These are phyloP conservation scores for Salicornia ramosissima DNA, from an alignment of 148 eudicot genomes.

Conservation along the genomic window DNA sequence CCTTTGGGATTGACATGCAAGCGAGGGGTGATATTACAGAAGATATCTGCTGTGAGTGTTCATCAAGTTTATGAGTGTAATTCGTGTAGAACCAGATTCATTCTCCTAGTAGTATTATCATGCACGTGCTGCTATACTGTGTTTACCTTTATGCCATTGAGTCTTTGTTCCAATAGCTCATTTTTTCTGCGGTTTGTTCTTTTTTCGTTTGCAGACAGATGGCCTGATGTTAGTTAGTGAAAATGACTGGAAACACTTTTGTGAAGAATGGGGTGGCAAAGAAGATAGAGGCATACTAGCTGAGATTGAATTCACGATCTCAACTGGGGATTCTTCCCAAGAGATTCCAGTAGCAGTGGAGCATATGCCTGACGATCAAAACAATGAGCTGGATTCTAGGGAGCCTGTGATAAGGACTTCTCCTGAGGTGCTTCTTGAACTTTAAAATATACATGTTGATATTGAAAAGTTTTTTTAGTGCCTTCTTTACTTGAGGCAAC, in stretches of 20 bases:
- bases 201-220: slow-evolving; percentile 51
- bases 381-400: slow-evolving; percentile 43
- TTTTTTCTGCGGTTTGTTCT: slow-evolving; percentile 13
- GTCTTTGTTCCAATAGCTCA: neutral
- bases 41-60: slow-evolving; percentile 57
- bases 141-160: neutral
- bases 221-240: slow-evolving; percentile 63
- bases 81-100: slow-evolving; percentile 1
- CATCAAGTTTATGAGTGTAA: neutral
- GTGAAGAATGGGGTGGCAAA: slow-evolving; percentile 80
- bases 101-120: neutral
- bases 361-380: slow-evolving; percentile 38
- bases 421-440: slow-evolving; percentile 60
- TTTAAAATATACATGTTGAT: slow-evolving; percentile 5
- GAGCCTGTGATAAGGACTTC: slow-evolving; percentile 51
- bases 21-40: slow-evolving; percentile 66
- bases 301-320: slow-evolving; percentile 46
- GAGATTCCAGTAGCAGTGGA: slow-evolving; percentile 51
- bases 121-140: neutral
- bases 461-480: neutral
- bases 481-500: neutral
- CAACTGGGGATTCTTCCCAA: slow-evolving; percentile 36
- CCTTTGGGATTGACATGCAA: slow-evolving; percentile 67
- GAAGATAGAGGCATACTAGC: slow-evolving; percentile 55
- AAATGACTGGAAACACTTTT: slow-evolving; percentile 76